These are phyloP conservation scores for Termitomyces sp. DNA, from an alignment of 768 basidiomycete genomes.

Conservation along the genomic window DNA sequence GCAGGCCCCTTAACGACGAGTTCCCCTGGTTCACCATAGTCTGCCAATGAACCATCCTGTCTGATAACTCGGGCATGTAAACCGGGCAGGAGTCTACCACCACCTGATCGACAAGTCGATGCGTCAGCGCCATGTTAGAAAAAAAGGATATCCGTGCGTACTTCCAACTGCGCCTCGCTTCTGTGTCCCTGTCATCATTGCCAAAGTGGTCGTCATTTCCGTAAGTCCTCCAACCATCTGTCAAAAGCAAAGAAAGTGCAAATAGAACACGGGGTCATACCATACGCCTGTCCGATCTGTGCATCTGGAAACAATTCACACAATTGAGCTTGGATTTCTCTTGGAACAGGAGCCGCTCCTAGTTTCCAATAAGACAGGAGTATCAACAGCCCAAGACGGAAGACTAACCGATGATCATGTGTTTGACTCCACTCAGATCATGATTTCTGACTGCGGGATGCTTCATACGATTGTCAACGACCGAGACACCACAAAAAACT, in stretches of 20 bases:
- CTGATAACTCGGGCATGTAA: slow-evolving; percentile 39
- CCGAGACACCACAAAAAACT: neutral
- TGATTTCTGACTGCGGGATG: slow-evolving; percentile 39
- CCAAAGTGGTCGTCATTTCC: slow-evolving; percentile 38
- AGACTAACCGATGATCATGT: slow-evolving; percentile 35
- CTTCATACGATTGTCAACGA: slow-evolving; percentile 19
- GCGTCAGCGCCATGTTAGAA: neutral
- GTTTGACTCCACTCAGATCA: slow-evolving; percentile 34
- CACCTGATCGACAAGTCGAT: slow-evolving; percentile 18
- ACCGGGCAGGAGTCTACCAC: slow-evolving; percentile 41
- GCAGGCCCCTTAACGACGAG: slow-evolving; percentile 41
- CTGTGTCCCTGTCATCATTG: slow-evolving; percentile 40
- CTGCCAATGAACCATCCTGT: slow-evolving; percentile 38
- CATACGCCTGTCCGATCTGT: slow-evolving; percentile 59
- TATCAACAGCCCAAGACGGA: slow-evolving; percentile 13
- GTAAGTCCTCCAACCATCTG: slow-evolving; percentile 18
- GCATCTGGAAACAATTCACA: slow-evolving; percentile 41
- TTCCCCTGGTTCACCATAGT: slow-evolving; percentile 43
- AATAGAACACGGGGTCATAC: slow-evolving; percentile 22
- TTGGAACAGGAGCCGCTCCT: slow-evolving; percentile 57
- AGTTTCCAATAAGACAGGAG: slow-evolving; percentile 11
- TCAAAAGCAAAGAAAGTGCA: neutral
- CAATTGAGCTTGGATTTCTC: slow-evolving; percentile 43
- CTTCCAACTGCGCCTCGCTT: slow-evolving; percentile 34
- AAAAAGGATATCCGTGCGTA: slow-evolving; percentile 14